A percentile compares a stretch with the other conserved stretches of the same genome.
Evolutionary conservation across 2,329 filamentous ascomycete genomes (phyloP).

Genomic region (Talaromyces sp.): DNA sequence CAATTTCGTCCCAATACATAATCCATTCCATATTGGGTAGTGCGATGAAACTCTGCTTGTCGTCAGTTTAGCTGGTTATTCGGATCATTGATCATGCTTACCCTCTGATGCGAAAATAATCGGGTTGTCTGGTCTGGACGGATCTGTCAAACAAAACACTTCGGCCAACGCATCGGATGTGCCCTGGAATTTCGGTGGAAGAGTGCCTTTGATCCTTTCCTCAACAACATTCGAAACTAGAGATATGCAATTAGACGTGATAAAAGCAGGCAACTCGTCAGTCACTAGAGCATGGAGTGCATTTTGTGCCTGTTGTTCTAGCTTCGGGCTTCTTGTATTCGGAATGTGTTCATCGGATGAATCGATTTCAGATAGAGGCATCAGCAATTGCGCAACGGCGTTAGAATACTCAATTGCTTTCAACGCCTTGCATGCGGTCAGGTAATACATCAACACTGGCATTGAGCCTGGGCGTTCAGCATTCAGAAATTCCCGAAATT

Average conservation of each 20-base stretch:
- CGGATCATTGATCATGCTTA: constrained; percentile 27
- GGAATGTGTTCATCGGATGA: constrained; percentile 51
- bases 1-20: constrained; percentile 73
- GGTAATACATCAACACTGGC: constrained; percentile 63
- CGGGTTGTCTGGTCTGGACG: constrained; percentile 66
- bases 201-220: constrained; percentile 61
- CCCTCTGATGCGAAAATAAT: constrained; percentile 73
- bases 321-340: constrained; percentile 52
- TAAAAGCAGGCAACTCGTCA: constrained; percentile 67
- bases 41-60: constrained; percentile 61
- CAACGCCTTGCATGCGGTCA: constrained; percentile 65
- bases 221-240: constrained; percentile 66
- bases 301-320: constrained; percentile 59
- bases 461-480: constrained; percentile 57
- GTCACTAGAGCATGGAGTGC: constrained; percentile 61
- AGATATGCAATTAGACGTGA: constrained; percentile 63
- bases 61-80: neutral
- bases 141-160: constrained; percentile 72
- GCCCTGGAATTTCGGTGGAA: constrained; percentile 59
- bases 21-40: constrained; percentile 68
- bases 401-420: constrained; percentile 68
- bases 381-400: constrained; percentile 58
- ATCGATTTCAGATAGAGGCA: constrained; percentile 51
- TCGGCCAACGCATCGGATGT: constrained; percentile 71
- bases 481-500: constrained; percentile 64